These are phyloP conservation scores for Solanum chiquidenum DNA, from an alignment of 257 asterid genomes.

Conservation along the genomic window DNA sequence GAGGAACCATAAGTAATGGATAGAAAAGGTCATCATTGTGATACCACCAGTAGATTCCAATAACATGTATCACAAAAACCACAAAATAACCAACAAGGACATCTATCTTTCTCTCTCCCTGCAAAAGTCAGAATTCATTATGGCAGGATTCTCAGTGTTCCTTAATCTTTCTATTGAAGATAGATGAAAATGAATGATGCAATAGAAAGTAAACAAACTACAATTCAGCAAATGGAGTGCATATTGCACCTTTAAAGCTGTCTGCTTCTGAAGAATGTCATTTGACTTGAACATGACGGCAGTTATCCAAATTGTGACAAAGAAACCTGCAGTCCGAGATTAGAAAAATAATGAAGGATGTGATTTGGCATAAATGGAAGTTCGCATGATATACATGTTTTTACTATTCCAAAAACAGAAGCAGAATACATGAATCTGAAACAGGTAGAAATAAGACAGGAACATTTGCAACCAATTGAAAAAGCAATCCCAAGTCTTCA, in stretches of 20 bases:
- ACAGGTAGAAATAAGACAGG: background rate
- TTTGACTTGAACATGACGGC: slow-evolving; percentile 81
- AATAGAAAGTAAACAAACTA: background rate
- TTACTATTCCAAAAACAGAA: background rate
- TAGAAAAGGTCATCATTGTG: slow-evolving; percentile 50
- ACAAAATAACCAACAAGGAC: slow-evolving; percentile 52
- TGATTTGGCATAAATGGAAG: background rate
- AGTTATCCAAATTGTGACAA: slow-evolving; percentile 61
- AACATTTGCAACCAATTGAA: background rate
- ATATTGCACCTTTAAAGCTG: slow-evolving; percentile 75
- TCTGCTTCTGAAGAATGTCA: slow-evolving; percentile 81
- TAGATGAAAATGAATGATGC: background rate
- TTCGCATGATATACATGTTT: background rate
- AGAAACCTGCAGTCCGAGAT: slow-evolving; percentile 46
- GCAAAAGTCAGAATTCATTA: slow-evolving; percentile 19
- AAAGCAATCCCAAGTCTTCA: background rate
- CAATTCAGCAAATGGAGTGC: background rate
- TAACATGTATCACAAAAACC: slow-evolving; percentile 50
- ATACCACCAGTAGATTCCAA: slow-evolving; percentile 82
- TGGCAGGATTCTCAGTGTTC: background rate
- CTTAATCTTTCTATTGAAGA: background rate
- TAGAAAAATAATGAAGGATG: background rate
- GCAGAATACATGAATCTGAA: background rate
- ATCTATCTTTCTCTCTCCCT: slow-evolving; percentile 75
- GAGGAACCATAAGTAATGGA: slow-evolving; percentile 78